These are phyloP conservation scores for Blastomyces silverae DNA, from an alignment of 2,329 filamentous ascomycete species.

Conservation along the genomic window DNA sequence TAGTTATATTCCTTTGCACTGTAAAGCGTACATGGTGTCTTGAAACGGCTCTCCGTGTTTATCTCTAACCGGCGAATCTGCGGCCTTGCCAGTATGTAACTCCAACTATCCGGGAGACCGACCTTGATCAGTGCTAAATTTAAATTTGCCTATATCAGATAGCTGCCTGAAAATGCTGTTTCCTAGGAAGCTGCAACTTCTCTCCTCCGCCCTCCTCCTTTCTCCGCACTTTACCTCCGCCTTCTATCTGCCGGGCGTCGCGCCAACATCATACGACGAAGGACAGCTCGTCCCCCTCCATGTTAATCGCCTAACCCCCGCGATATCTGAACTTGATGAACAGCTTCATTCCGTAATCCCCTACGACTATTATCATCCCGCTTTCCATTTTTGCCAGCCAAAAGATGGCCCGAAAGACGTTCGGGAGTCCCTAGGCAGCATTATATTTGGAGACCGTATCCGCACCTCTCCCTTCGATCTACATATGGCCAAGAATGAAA, in stretches of 20 bases:
- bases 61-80: not conserved
- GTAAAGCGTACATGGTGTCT: not conserved
- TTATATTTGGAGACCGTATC: conserved; percentile 94
- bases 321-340: conserved; percentile 67
- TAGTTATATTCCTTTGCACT: not conserved
- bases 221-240: conserved; percentile 47
- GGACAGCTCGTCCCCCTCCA: conserved; percentile 76
- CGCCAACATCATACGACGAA: conserved; percentile 80
- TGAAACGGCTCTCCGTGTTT: not conserved
- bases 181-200: conserved; percentile 27
- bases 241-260: conserved; percentile 95
- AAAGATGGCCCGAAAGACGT: conserved; percentile 68
- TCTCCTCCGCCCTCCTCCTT: conserved; percentile 30
- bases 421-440: conserved; percentile 87
- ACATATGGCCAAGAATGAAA: conserved; percentile 77
- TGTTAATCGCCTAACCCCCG: conserved; percentile 87
- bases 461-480: conserved; percentile 92
- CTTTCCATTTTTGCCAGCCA: conserved; percentile 83
- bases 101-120: not conserved
- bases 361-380: conserved; percentile 89
- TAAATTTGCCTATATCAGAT: conserved; percentile 9
- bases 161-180: conserved; percentile 32
- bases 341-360: conserved; percentile 87
- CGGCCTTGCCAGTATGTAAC: not conserved
- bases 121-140: conserved; percentile 2